A percentile compares a stretch with the other conserved stretches of the same genome.
Evolutionary conservation across 2,329 filamentous ascomycete species (phyloP).

Genomic region (Sordariomycetes sp.): DNA sequence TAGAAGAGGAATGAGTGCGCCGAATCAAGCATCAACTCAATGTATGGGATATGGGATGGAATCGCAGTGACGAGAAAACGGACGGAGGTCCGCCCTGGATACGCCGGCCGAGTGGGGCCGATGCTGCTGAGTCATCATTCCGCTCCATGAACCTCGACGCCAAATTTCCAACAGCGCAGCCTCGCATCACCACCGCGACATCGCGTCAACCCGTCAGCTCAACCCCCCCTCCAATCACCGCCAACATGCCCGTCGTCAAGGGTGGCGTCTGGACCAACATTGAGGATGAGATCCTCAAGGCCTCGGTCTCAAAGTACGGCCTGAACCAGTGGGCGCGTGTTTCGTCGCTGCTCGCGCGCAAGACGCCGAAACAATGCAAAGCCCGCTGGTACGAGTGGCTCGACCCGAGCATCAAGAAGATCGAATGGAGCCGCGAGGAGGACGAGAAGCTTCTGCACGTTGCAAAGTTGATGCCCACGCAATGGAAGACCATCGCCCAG

Average conservation of each 20-base stretch:
- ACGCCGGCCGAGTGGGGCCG: background rate
- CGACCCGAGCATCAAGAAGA: slow-evolving; percentile 94
- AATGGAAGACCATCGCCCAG: slow-evolving; percentile 97
- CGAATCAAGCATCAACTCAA: no score
- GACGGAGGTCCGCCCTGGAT: background rate
- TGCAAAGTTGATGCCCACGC: slow-evolving; percentile 96
- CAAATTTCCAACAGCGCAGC: background rate
- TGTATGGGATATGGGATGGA: no score
- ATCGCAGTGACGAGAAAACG: background rate
- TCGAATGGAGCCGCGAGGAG: slow-evolving; percentile 97
- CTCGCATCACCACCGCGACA: background rate
- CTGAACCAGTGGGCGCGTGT: slow-evolving; percentile 98
- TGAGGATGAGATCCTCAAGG: slow-evolving; percentile 94
- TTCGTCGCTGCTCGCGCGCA: slow-evolving; percentile 89
- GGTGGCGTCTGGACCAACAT: slow-evolving; percentile 66
- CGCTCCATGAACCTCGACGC: background rate
- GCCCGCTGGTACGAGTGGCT: slow-evolving; percentile 98
- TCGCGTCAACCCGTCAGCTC: background rate
- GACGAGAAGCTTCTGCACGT: slow-evolving; percentile 94
- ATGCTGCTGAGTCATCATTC: background rate
- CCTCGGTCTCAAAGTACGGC: slow-evolving; percentile 86
- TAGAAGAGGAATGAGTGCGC: no score
- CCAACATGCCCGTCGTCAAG: slow-evolving; percentile 57
- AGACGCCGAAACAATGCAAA: slow-evolving; percentile 98
- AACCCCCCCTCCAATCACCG: background rate